Evolutionary conservation across 2,329 filamentous ascomycete genomes (phyloP), one percentile per base, ranked within the genome.

Genomic region (Claviceps lovelessii): DNA sequence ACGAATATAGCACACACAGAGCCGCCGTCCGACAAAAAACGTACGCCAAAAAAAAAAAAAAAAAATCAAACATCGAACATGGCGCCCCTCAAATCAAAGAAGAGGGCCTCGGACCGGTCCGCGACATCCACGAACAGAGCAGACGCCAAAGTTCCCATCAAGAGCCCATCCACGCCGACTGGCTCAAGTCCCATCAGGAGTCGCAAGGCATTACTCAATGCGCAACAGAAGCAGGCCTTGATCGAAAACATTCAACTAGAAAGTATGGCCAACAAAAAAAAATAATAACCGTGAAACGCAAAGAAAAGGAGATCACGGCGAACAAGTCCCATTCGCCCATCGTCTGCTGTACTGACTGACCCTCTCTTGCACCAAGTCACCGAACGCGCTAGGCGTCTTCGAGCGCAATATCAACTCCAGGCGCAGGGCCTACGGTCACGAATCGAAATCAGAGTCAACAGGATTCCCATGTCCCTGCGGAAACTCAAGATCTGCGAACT

Each of bases 241-340:
- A 85, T 95, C 56, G 88, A 95, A 64, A 95, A 96, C 63, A 71
- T 95, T 44, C 88, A 95, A 65, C 76, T 95, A 45, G 90, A 96
- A 70, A 81, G 90, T 95, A 77, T 58, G 83, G 5, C 11, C 7
- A 23, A 23, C 23, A 23, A 23, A 11, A 15, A 7, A 29, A 31
- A 9, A 31, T 7, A 33, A 33, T 17, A 39, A 13, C 17, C 3
- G 1, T 5, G 15, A 23, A 37, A 23, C 11, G 23, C 23, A 23
- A 23, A 23, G 23, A 23, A 23, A 23, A 23, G 3, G 23, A 23
- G 1, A 23, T 23, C 2, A 23, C 23, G 3, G 23, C 23, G 23
- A 23, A 23, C 23, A 23, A 23, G 23, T 23, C 23, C 23, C 23
- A 23, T 23, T 49, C 10, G 17, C n/a, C 47, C 17, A 11, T 4